These are phyloP conservation scores for Sporothrix humicola DNA, from an alignment of 2,329 filamentous ascomycete species.

Conservation along the genomic window DNA sequence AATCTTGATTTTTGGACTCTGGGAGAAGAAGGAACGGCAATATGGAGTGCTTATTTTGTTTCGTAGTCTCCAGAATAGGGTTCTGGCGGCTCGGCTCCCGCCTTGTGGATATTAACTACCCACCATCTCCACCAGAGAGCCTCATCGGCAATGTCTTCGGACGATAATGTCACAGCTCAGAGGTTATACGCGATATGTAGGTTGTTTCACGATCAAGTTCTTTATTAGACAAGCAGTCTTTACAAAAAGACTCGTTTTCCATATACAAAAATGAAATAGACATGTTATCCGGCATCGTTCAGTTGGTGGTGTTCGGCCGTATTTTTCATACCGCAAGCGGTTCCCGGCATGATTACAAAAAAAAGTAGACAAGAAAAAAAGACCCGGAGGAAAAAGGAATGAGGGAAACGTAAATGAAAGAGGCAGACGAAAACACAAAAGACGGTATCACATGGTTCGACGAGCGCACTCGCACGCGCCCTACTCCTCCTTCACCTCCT, in stretches of 20 bases:
- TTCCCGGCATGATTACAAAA: conserved; percentile 14
- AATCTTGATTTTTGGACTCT: not conserved
- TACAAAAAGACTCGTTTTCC: not conserved
- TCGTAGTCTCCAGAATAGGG: not conserved
- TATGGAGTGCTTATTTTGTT: not conserved
- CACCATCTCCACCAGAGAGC: conserved; percentile 1
- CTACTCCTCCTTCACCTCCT: conserved; percentile 21
- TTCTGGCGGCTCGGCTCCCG: not conserved
- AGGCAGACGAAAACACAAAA: not conserved
- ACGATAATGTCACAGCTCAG: too few relatives aligned
- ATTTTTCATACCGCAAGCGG: conserved; percentile 4
- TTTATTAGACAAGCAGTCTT: not conserved
- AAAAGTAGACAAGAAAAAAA: conserved; percentile 2
- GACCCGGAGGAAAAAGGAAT: not conserved
- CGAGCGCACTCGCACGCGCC: not conserved
- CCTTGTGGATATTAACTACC: conserved; percentile 4
- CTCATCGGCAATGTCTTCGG: not conserved
- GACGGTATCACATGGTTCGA: conserved; percentile 18
- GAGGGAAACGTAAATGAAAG: not conserved
- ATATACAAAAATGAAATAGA: not conserved
- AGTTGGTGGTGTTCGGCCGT: not conserved
- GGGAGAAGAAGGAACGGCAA: too few relatives aligned
- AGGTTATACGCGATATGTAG: too few relatives aligned
- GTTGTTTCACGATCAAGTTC: not conserved
- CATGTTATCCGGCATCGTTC: not conserved